Evolutionary conservation across 495 filamentous ascomycete genomes (phyloP), one percentile per base, ranked within the genome.

Genomic region (Hypomontagnella monticulosa): DNA sequence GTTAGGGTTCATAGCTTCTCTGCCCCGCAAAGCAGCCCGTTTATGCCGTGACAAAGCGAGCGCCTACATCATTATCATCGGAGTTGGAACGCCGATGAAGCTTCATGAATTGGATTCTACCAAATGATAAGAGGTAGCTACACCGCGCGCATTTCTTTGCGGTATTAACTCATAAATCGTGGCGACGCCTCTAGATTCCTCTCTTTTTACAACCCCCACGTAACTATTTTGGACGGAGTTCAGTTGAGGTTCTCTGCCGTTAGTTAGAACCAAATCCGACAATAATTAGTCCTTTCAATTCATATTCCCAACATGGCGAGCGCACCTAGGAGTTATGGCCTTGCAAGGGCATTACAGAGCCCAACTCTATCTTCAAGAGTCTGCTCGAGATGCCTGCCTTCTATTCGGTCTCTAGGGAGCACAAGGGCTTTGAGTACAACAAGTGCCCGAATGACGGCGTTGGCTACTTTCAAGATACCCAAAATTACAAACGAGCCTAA

Each of bases 401-500:
- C 20, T 16, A 49, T 72, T 18, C 67, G 61, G 8, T 60, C 66
- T 3, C 41, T 54, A 0, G 70, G 38, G 18, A 58, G 63, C 49
- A 18, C 30, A 41, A 70, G 67, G 23, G 47, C 52, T 0, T 53
- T 70, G 20, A 65, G 66, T n/a, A 63, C 61, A 49, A 63, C 61
- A 7, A 59, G 36, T 19, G 46, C 57, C 10, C 68, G 64, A 19
- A 69, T 72, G 70, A 67, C 79, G 44, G 73, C 74, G 9, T 62
- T 93, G 48, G 92, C 92, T 36, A 81, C 86, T 43, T 98, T 97
- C 84, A 96, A 91, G 79, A 84, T 93, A 19, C 95, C 95, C 43
- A 88, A 86, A 63, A 84, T 97, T 57, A 82, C 88, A 69, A 99
- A 99, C 71, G 95, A 99, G 78, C 92, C 91, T 15, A 99, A 97